These are phyloP conservation scores for Epichloe sylvatica DNA, from an alignment of 2,329 filamentous ascomycete species.

Conservation along the genomic window DNA sequence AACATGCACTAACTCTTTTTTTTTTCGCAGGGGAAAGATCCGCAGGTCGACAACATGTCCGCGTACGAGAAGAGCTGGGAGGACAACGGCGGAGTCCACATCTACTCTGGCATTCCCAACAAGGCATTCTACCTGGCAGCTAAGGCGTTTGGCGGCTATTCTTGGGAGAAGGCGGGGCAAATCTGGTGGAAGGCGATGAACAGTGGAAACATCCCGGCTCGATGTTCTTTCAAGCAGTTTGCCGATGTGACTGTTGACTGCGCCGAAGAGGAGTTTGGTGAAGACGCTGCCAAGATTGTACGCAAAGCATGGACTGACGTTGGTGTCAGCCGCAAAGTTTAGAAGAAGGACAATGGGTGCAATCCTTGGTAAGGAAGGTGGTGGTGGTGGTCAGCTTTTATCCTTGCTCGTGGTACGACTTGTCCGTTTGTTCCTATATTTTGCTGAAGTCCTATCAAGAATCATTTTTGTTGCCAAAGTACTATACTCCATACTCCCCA, in stretches of 20 bases:
- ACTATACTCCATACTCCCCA: too few relatives aligned
- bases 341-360: conserved; percentile 7
- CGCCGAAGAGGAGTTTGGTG: conserved; percentile 28
- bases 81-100: conserved; percentile 41
- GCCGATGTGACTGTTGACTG: conserved; percentile 33
- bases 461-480: neutral
- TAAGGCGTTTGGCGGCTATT: conserved; percentile 34
- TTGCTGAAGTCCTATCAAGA: neutral
- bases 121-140: conserved; percentile 39
- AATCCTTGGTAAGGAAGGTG: conserved; percentile 5
- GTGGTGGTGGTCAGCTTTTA: neutral
- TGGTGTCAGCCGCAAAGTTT: conserved; percentile 22
- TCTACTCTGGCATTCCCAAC: conserved; percentile 44
- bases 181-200: conserved; percentile 39
- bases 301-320: conserved; percentile 34
- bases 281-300: conserved; percentile 28
- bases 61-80: conserved; percentile 25
- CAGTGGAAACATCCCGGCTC: conserved; percentile 25
- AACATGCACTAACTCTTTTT: neutral
- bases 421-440: neutral
- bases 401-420: neutral
- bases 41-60: conserved; percentile 34
- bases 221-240: conserved; percentile 33
- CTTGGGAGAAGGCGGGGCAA: conserved; percentile 39
- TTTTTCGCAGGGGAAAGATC: conserved; percentile 32